Evolutionary conservation across 352 stramenopile genomes (phyloP).

Genomic region (Nothophytophthora sp.): DNA sequence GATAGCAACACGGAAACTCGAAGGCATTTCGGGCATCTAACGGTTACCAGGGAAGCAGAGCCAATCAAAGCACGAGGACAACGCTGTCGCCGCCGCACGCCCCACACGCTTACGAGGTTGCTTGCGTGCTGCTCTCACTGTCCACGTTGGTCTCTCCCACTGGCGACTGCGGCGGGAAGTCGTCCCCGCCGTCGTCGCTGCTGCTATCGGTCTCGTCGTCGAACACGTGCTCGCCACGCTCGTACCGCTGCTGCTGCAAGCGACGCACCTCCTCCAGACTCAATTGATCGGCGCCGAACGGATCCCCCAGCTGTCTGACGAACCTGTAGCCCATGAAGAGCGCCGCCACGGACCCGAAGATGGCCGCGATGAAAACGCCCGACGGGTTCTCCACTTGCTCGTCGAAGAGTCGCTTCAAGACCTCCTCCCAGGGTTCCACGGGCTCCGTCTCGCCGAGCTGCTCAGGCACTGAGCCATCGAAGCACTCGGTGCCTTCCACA

Average conservation of each 20-base stretch:
- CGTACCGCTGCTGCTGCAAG: slow-evolving; percentile 74
- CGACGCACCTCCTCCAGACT: slow-evolving; percentile 70
- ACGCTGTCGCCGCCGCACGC: too few relatives aligned
- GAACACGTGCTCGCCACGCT: slow-evolving; percentile 37
- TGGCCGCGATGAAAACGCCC: slow-evolving; percentile 56
- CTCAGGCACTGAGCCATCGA: slow-evolving; percentile 75
- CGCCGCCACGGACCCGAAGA: slow-evolving; percentile 60
- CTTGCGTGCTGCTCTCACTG: slow-evolving; percentile 4
- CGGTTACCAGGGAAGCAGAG: neutral
- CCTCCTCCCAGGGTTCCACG: slow-evolving; percentile 53
- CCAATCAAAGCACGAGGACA: too few relatives aligned
- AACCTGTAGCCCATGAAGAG: slow-evolving; percentile 53
- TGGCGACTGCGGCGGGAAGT: slow-evolving; percentile 3
- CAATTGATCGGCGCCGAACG: slow-evolving; percentile 50
- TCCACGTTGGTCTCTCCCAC: slow-evolving; percentile 5
- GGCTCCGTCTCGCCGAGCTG: slow-evolving; percentile 55
- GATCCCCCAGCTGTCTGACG: slow-evolving; percentile 44
- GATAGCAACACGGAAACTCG: too few relatives aligned
- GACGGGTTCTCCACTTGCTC: slow-evolving; percentile 76
- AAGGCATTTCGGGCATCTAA: slow-evolving; percentile 2
- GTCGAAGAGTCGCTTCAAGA: slow-evolving; percentile 55
- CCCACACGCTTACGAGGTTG: slow-evolving; percentile 12
- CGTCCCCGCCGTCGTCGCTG: slow-evolving; percentile 28
- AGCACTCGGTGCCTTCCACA: slow-evolving; percentile 75
- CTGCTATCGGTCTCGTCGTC: slow-evolving; percentile 63